phyloP scores from a whole-genome alignment of 2,329 filamentous ascomycete genomes.

The Phyllachora maydis region DNA sequence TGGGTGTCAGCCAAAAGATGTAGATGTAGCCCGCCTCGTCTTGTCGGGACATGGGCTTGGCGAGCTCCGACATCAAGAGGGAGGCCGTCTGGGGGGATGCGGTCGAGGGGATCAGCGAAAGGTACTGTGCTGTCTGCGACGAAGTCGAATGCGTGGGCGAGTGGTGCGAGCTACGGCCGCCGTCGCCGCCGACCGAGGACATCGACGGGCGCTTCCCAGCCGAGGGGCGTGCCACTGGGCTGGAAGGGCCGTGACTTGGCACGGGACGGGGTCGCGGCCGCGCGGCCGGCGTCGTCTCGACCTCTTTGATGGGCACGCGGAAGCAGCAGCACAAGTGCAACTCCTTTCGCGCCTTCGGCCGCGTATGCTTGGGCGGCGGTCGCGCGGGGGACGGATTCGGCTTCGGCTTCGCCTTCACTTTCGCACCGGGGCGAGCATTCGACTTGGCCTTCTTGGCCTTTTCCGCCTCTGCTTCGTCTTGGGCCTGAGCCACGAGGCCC shows the following conservation, averaged over 20 bases:
- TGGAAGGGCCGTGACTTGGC: conserved; percentile 27
- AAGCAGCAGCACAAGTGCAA: conserved; percentile 31
- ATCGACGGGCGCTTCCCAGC: conserved; percentile 5
- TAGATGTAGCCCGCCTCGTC: conserved; percentile 91
- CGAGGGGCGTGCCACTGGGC: too few relatives aligned
- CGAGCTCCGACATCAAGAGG: conserved; percentile 54
- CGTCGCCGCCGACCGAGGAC: conserved; percentile 4
- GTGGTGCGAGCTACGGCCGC: conserved; percentile 4
- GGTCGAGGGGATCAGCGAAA: conserved; percentile 48
- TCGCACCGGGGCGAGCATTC: conserved; percentile 5
- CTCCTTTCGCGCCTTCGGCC: conserved; percentile 11
- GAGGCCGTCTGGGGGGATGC: conserved; percentile 50
- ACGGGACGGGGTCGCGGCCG: conserved; percentile 16
- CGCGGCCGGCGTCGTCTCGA: too few relatives aligned
- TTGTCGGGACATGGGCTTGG: conserved; percentile 47
- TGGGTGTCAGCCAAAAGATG: conserved; percentile 89
- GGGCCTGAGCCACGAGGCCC: conserved; percentile 37
- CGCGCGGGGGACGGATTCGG: too few relatives aligned
- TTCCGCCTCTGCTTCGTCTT: conserved; percentile 11
- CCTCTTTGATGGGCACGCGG: conserved; percentile 22
- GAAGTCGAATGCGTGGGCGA: conserved; percentile 9
- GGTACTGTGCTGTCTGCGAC: conserved; percentile 21
- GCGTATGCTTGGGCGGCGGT: conserved; percentile 9
- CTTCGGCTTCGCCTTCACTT: conserved; percentile 5
- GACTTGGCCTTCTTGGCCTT: conserved; percentile 7